phyloP scores from a whole-genome alignment of 768 basidiomycete species.

The Amanita thiersii region DNA sequence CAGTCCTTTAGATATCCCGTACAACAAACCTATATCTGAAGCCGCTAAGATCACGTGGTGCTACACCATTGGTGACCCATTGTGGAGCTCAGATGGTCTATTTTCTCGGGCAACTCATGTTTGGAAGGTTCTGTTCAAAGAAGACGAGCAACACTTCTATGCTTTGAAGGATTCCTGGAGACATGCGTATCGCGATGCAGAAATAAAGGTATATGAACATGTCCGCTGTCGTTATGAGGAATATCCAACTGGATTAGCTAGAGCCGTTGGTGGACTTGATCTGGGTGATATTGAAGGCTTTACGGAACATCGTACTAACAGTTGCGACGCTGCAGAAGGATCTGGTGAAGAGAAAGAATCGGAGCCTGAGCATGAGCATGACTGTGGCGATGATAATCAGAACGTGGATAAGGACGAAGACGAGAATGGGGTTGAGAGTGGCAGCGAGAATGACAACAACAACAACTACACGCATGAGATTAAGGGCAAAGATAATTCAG shows the following conservation, averaged over 20 bases:
- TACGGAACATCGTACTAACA: background rate
- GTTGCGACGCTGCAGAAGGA: no score
- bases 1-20: background rate
- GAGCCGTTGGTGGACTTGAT: background rate
- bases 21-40: background rate
- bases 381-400: no score
- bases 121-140: slow-evolving; percentile 1
- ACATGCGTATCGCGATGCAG: background rate
- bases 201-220: background rate
- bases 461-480: no score
- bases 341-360: no score
- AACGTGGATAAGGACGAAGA: background rate
- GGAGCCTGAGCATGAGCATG: no score
- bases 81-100: background rate
- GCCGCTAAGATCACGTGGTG: background rate
- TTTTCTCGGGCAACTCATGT: slow-evolving; percentile 3
- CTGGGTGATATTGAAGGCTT: background rate
- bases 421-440: background rate
- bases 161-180: slow-evolving; percentile 6
- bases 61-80: slow-evolving; percentile 1
- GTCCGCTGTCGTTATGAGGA: background rate
- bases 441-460: background rate
- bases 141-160: background rate
- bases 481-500: no score
- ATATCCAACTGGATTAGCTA: background rate